Evolutionary conservation across 305 asterid species (phyloP).

Genomic region (Ilex paraguariensis): DNA sequence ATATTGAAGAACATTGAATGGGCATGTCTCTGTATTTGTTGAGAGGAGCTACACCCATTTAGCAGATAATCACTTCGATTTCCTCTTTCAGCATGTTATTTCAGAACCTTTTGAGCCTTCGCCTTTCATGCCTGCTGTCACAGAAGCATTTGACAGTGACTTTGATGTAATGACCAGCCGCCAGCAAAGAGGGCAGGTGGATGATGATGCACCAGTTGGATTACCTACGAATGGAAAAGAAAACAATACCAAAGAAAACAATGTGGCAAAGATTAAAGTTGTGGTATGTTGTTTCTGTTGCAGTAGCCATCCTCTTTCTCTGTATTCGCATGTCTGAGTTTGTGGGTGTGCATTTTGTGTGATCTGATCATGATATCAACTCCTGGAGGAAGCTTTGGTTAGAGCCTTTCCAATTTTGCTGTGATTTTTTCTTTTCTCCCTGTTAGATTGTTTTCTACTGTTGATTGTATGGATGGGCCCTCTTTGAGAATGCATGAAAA

Average conservation of each 20-base stretch:
- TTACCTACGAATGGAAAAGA: conserved; percentile 54
- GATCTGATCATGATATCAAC: too few relatives aligned
- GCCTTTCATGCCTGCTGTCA: conserved; percentile 79
- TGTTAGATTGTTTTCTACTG: too few relatives aligned
- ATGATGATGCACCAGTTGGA: conserved; percentile 51
- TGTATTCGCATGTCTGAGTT: not conserved
- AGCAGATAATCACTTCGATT: conserved; percentile 18
- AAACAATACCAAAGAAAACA: conserved; percentile 55
- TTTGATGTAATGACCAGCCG: conserved; percentile 46
- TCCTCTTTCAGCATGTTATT: conserved; percentile 76
- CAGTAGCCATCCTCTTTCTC: not conserved
- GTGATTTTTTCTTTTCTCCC: too few relatives aligned
- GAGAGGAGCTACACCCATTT: not conserved
- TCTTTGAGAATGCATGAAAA: too few relatives aligned
- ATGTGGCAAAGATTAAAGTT: conserved; percentile 93
- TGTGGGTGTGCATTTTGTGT: not conserved
- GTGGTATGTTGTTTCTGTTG: conserved; percentile 53
- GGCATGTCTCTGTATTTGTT: not conserved
- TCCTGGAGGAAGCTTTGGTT: not conserved
- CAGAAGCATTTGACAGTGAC: conserved; percentile 61
- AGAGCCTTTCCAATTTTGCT: not conserved
- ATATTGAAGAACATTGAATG: too few relatives aligned
- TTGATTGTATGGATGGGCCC: too few relatives aligned
- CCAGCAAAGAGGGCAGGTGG: conserved; percentile 53
- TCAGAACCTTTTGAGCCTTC: conserved; percentile 89